Base-by-base conservation (phyloP, 208 protist genomes). In the Strigomonas culicis region DNA sequence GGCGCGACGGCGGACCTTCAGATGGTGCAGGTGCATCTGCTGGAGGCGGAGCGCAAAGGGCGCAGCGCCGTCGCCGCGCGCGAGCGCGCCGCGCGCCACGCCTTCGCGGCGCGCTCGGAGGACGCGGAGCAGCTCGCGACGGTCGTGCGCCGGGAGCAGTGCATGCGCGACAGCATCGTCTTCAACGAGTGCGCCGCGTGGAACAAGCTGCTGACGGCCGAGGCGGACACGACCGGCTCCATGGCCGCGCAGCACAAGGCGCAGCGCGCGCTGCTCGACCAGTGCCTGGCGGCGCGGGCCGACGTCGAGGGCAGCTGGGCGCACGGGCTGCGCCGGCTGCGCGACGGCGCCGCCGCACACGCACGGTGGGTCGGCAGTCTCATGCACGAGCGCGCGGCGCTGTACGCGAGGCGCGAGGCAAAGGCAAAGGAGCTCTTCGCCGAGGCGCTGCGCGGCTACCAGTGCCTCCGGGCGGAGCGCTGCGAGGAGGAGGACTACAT, bases 171-270 rank as follows among this genome's bases (percentile, higher is more conserved):
- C 31, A 51, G 57, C 19, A 8, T 87, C 17, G n/a, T 39, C 24
- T 77, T 66, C 55, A 69, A 73, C 46, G 80, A 83, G 63, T 51
- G 55, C 22, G 68, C 77, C 21, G 57, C 57, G 44, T 59, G 80
- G 49, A 55, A 75, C 30, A 63, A 63, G 8, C 63, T 76, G 13
- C 51, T 71, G 44, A 55, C 47, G 25, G 28, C 50, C 4, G 68
- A 68, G 32, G 70, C 62, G 7, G 64, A 75, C 21, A 19, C 15
- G 1, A 66, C 63, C 59, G 8, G 61, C 46, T 15, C 74, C 39
- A 59, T 75, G 27, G 64, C 61, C 28, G 57, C 73, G 21, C 31
- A 68, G 47, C 36, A 77, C 0, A 44, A 59, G 49, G 73, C 81
- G 59, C 75, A 63, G 11, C 46, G 63, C 15, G 73, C 49, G 19